Evolutionary conservation across 2,329 filamentous ascomycete species (phyloP).

Genomic region (Diaporthe citriasiana): DNA sequence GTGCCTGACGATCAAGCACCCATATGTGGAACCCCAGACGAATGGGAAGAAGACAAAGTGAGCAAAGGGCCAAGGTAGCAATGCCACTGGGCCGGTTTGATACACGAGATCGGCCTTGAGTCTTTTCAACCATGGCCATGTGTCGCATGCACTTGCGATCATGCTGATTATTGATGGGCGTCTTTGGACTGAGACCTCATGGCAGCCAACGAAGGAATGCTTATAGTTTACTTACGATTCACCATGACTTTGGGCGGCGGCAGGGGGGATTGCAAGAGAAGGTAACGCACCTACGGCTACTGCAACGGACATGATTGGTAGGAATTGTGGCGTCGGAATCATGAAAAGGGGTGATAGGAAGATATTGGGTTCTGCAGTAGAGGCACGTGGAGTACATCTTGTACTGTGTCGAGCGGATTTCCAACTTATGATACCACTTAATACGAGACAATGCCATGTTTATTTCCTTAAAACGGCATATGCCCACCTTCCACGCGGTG

Average conservation of each 20-base stretch:
- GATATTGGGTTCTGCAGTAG: slow-evolving; percentile 12
- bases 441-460: slow-evolving; percentile 9
- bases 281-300: not conserved
- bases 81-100: not conserved
- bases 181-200: slow-evolving; percentile 4
- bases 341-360: slow-evolving; percentile 14
- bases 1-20: slow-evolving; percentile 97
- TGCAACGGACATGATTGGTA: not conserved
- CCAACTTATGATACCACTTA: slow-evolving; percentile 29
- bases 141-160: not conserved
- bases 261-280: not conserved
- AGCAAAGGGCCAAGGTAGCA: not conserved
- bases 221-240: slow-evolving; percentile 43
- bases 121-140: not conserved
- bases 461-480: not conserved
- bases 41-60: slow-evolving; percentile 40
- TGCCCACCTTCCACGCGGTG: not conserved
- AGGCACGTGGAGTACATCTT: slow-evolving; percentile 14
- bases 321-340: slow-evolving; percentile 9
- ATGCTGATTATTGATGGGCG: not conserved
- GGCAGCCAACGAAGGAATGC: slow-evolving; percentile 7
- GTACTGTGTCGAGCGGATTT: slow-evolving; percentile 16
- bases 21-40: slow-evolving; percentile 61
- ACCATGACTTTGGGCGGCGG: slow-evolving; percentile 30
- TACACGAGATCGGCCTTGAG: not conserved